Base-by-base conservation (phyloP, 208 protist species). In the Crithidia fasciculata region DNA sequence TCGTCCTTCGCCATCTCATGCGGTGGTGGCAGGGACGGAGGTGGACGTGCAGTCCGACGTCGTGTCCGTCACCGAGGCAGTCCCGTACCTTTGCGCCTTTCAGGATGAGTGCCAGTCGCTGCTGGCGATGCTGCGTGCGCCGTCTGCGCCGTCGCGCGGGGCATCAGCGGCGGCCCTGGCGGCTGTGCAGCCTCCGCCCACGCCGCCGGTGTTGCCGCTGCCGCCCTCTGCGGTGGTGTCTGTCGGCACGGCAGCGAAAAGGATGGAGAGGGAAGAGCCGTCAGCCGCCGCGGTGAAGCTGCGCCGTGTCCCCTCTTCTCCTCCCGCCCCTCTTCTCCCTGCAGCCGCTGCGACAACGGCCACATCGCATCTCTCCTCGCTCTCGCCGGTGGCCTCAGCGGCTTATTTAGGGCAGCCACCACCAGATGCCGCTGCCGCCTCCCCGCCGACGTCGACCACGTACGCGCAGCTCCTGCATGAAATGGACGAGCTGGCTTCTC, bases 101-200 rank as follows among this genome's bases (percentile, higher is more conserved):
- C 72, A 69, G 37, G 60, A 79, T 19, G 78, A 85, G 60, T 85
- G 80, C 65, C 57, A 71, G 12, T 72, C 73, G 8, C 72, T 85
- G 16, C 58, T 85, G 37, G 68, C 75, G 8, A 9, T 85, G 53
- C 47, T 85, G 16, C 52, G 47, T 19, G 47, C 68, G 8, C 54
- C 74, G 8, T 28, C 74, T 7, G 2, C 41, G 37, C 12, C 18
- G 16, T n/a, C 62, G 4, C 72, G 54, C 5, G 7, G 9, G 2
- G 44, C 61, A 36, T 40, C 45, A 40, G n/a, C 64, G 37, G 53
- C 53, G 44, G 16, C 36, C 52, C 28, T 53, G 40, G 64, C 52
- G 7, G n/a, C 52, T 45, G 4, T 69, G 37, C 64, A 16, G 18
- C 64, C 64, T 3, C 18, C 64, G 49, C 64, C 64, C 16, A 16